Evolutionary conservation across 768 basidiomycete genomes (phyloP).

Genomic region (Russula olivacea): DNA sequence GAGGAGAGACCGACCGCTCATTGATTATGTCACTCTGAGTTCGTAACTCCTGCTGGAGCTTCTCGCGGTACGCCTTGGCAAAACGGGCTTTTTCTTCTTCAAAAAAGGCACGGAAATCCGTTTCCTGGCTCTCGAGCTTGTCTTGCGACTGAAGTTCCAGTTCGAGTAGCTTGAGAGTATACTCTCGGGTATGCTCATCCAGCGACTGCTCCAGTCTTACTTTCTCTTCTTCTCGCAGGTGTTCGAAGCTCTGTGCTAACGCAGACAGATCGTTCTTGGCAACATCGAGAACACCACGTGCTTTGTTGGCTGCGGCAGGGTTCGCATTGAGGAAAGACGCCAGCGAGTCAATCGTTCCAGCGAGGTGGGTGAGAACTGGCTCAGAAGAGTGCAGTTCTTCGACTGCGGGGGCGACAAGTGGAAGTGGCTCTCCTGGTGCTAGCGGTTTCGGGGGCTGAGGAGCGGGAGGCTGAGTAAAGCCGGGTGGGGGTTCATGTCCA

Average conservation of each 20-base stretch:
- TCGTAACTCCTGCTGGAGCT: slow-evolving; percentile 77
- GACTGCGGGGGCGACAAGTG: slow-evolving; percentile 77
- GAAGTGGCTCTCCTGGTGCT: slow-evolving; percentile 45
- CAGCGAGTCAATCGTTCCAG: slow-evolving; percentile 87
- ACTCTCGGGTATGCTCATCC: slow-evolving; percentile 82
- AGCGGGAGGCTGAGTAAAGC: slow-evolving; percentile 61
- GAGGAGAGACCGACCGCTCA: slow-evolving; percentile 60
- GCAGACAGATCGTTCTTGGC: slow-evolving; percentile 78
- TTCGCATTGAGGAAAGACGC: slow-evolving; percentile 76
- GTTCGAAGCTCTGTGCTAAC: slow-evolving; percentile 70
- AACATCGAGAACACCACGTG: slow-evolving; percentile 65
- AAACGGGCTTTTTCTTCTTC: slow-evolving; percentile 71
- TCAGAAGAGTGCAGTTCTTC: slow-evolving; percentile 68
- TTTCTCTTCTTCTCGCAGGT: slow-evolving; percentile 75
- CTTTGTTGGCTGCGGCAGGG: slow-evolving; percentile 59
- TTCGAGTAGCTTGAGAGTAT: slow-evolving; percentile 72
- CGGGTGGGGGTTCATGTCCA: slow-evolving; percentile 91
- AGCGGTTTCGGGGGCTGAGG: slow-evolving; percentile 38
- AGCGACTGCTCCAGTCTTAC: slow-evolving; percentile 55
- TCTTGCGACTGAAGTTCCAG: slow-evolving; percentile 82
- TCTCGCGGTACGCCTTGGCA: slow-evolving; percentile 75
- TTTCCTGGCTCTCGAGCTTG: slow-evolving; percentile 78
- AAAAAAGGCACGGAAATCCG: slow-evolving; percentile 75
- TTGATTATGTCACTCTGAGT: slow-evolving; percentile 92
- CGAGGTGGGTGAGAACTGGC: slow-evolving; percentile 90